These are phyloP conservation scores for Diplodia sapinea DNA, from an alignment of 2,329 filamentous ascomycete genomes.

Conservation along the genomic window DNA sequence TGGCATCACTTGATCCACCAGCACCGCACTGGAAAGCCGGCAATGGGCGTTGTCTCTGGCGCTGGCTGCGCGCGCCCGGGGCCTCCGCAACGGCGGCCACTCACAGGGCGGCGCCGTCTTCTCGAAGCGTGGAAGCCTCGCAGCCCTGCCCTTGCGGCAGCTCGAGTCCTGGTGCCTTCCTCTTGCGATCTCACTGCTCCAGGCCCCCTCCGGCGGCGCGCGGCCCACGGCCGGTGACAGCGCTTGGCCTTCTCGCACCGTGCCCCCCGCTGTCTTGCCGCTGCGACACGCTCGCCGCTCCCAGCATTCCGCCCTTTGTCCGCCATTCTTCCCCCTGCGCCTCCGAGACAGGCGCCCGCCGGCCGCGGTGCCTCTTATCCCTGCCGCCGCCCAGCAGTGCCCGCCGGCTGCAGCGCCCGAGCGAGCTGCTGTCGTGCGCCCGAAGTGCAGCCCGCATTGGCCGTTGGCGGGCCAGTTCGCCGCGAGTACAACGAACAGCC, in stretches of 20 bases:
- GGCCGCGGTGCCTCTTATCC: slow-evolving; percentile 13
- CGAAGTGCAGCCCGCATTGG: slow-evolving; percentile 30
- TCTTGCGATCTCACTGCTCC: slow-evolving; percentile 2
- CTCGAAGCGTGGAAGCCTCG: slow-evolving; percentile 1
- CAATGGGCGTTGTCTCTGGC: neutral
- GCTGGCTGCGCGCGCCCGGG: neutral
- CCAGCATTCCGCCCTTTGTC: slow-evolving; percentile 30
- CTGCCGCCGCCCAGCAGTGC: slow-evolving; percentile 19
- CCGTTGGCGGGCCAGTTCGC: slow-evolving; percentile 27
- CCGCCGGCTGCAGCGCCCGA: slow-evolving; percentile 1
- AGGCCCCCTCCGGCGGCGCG: slow-evolving; percentile 4
- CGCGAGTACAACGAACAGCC: slow-evolving; percentile 28
- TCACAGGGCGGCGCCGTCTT: neutral
- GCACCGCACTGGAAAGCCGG: neutral
- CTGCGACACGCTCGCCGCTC: slow-evolving; percentile 14
- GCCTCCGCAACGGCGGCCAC: neutral
- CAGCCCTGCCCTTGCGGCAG: neutral
- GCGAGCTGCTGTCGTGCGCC: slow-evolving; percentile 28
- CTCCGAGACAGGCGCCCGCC: slow-evolving; percentile 14
- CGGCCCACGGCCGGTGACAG: slow-evolving; percentile 1
- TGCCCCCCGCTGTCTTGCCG: slow-evolving; percentile 9
- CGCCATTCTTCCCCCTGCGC: slow-evolving; percentile 28
- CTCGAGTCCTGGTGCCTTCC: neutral
- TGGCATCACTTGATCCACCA: neutral
- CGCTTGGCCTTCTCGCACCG: slow-evolving; percentile 1